Base-by-base conservation (phyloP, 2,329 filamentous ascomycete genomes). In the Ophiocordyceps camponoti-leonardi region DNA sequence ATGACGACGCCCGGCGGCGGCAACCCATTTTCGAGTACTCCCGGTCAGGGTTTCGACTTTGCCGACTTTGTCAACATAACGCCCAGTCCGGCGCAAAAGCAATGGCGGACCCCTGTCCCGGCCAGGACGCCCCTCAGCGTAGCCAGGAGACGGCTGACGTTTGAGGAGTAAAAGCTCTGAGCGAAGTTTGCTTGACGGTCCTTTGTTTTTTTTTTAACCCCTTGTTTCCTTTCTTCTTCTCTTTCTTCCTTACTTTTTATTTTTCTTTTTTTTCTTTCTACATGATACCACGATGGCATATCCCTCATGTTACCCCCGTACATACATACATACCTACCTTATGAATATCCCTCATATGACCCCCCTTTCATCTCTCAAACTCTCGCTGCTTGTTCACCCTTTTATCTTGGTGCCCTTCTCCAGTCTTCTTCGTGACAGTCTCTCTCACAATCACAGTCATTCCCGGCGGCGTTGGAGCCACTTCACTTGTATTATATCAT, bases 21-120 rank as follows among this genome's bases (percentile, higher is more conserved):
- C 49, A 82, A 79, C 55, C 62, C 81, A 42, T 77, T 79, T 55
- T 77, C 83, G 44, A 79, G 77, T 50, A 96, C 90, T 1, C 90
- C 90, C 0, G 81, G 81, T 16, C 83, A 88, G 57, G 67, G 63
- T 43, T 93, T 96, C 63, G 93, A 96, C 66, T 94, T 96, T 65
- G 79, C 87, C 45, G 92, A 98, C 59, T 98, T 94, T 64, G 82
- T 96, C 59, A 95, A 96, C 64, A 90, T 96, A 60, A 94, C 92
- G 7, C 92, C 92, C 0, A 94, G 86, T 57, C 92, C 92, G 19
- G 92, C 86, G 23, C 92, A 95, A 66, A 86, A 79, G 53, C 75
- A 80, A 11, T 95, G 87, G 84, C 86, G 83, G 60, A 94, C 87
- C 0, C 87, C 86, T 12, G 62, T 77, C 12, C 71, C 76, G 26